Evolutionary conservation across 179 eudicot genomes (phyloP).

Genomic region (Beta lomatogona): DNA sequence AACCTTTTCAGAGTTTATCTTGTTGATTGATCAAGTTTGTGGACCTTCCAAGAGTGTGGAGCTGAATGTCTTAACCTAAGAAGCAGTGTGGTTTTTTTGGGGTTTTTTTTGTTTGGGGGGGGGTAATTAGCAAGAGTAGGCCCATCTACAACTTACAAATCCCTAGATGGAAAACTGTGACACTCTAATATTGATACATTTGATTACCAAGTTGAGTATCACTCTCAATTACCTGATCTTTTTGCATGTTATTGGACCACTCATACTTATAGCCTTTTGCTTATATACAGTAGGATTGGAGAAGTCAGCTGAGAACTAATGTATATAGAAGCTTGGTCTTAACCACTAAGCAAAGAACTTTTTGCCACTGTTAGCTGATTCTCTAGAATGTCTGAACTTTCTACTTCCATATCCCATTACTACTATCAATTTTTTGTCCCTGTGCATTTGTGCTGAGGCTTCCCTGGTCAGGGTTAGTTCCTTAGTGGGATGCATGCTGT

Average conservation of each 20-base stretch:
- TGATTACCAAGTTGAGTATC: background rate
- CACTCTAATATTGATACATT: background rate
- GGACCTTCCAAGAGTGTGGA: background rate
- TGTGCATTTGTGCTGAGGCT: background rate
- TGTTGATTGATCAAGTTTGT: background rate
- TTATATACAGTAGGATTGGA: background rate
- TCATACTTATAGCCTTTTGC: background rate
- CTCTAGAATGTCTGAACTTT: background rate
- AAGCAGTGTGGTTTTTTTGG: background rate
- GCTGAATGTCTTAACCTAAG: background rate
- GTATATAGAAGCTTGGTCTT: background rate
- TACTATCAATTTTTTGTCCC: background rate
- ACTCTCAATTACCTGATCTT: background rate
- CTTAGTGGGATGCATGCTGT: background rate
- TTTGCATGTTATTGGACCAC: background rate
- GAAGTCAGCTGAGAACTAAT: background rate
- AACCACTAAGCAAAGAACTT: background rate
- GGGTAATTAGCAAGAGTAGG: background rate
- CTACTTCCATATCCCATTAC: background rate
- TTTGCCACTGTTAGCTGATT: background rate
- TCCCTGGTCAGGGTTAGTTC: background rate
- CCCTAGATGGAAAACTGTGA: background rate
- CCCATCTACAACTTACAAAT: background rate
- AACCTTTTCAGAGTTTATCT: background rate
- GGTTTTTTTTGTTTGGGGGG: no score